A percentile compares a stretch with the other conserved stretches of the same genome.
Conservation (phyloP, 306 rosid species). For the Macrotyloma uniflorum region DNA sequence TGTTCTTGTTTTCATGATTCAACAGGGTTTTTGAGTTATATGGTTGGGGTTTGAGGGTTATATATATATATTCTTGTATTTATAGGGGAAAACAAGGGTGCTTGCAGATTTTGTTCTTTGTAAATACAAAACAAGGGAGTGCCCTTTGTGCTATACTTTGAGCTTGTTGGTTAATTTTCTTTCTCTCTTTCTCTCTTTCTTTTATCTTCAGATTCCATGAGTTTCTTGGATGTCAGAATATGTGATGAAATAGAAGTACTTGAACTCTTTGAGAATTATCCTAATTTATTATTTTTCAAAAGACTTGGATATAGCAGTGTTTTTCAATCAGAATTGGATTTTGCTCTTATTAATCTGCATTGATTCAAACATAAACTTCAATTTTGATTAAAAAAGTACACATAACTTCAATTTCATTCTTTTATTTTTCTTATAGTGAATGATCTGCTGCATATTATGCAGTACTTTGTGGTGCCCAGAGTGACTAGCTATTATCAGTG, state of each 20-base stretch:
- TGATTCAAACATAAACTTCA: background rate
- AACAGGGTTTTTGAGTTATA: background rate
- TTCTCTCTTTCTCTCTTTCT: background rate
- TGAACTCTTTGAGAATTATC: background rate
- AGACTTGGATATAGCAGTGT: no score
- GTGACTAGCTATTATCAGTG: background rate
- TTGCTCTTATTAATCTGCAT: background rate
- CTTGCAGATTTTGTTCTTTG: conserved; percentile 21
- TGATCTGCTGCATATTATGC: background rate
- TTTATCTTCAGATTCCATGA: background rate
- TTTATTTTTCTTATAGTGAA: background rate
- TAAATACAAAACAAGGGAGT: conserved; percentile 6
- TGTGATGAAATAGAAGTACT: background rate
- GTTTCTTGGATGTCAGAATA: background rate
- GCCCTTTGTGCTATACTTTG: background rate
- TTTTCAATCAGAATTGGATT: background rate
- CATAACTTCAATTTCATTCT: background rate
- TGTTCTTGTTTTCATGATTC: conserved; percentile 9
- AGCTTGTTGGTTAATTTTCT: background rate
- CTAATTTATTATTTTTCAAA: no score
- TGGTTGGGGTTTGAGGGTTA: background rate
- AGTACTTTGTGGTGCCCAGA: conserved; percentile 14
- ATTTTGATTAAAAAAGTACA: background rate
- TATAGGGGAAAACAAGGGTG: background rate
- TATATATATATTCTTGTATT: background rate